Evolutionary conservation across 2,329 filamentous ascomycete species (phyloP).

Genomic region (Endoconidiophora polonica): DNA sequence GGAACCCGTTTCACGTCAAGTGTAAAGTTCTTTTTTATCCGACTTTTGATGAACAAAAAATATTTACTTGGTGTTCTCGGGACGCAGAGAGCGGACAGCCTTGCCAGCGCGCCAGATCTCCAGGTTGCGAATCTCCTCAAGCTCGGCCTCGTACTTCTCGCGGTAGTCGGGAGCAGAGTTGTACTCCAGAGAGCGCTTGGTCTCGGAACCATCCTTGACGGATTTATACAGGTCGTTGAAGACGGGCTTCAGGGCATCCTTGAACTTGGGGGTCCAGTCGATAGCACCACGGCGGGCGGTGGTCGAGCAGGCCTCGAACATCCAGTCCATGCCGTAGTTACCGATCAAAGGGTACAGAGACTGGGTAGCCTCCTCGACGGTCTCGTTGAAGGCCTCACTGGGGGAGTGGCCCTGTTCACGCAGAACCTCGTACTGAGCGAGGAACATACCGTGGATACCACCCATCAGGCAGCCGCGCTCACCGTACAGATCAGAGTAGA

Average conservation of each 20-base stretch:
- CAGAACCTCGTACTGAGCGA: conserved; percentile 99
- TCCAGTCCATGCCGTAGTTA: conserved; percentile 99
- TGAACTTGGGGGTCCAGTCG: conserved; percentile 96
- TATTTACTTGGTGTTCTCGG: conserved; percentile 69
- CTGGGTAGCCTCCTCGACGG: conserved; percentile 98
- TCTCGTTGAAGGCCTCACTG: conserved; percentile 99
- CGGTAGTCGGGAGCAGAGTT: conserved; percentile 94
- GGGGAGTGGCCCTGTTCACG: conserved; percentile 95
- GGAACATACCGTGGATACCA: conserved; percentile 99
- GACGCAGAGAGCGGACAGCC: conserved; percentile 77
- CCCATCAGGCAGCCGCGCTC: conserved; percentile 99
- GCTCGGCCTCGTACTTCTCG: conserved; percentile 92
- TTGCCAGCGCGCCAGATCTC: conserved; percentile 99
- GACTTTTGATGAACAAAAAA: neutral
- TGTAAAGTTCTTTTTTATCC: neutral
- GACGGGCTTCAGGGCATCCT: conserved; percentile 94
- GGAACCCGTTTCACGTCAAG: neutral
- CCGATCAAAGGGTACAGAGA: conserved; percentile 95
- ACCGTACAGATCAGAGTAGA: conserved; percentile 98
- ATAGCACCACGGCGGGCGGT: conserved; percentile 96
- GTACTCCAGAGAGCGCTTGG: conserved; percentile 90
- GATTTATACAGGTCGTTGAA: conserved; percentile 96
- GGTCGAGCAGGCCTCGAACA: conserved; percentile 99
- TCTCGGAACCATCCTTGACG: conserved; percentile 84
- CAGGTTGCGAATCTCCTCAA: conserved; percentile 92